These are phyloP conservation scores for Solanum rostratum DNA, from an alignment of 257 asterid species.

Conservation along the genomic window DNA sequence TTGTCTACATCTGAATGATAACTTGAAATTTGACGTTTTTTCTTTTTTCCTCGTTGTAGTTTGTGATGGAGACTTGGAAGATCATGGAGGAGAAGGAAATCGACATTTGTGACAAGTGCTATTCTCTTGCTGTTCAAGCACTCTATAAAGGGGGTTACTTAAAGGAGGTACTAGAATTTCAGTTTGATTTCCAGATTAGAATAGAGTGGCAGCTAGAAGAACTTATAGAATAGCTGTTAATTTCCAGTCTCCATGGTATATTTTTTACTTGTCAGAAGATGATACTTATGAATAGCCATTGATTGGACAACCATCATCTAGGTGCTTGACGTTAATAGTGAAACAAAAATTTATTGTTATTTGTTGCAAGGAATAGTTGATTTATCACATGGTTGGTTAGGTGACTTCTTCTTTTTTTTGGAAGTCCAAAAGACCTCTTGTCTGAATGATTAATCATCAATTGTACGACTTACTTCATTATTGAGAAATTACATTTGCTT, in stretches of 20 bases:
- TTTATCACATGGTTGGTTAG: background rate
- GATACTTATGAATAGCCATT: background rate
- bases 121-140: too few species aligned
- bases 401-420: background rate
- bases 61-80: conserved; percentile 69
- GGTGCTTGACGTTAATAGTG: background rate
- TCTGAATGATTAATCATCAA: background rate
- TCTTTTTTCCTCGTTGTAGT: conserved; percentile 39
- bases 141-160: too few species aligned
- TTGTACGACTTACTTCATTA: background rate
- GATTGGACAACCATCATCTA: background rate
- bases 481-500: background rate
- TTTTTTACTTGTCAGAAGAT: background rate
- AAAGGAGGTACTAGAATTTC: conserved; percentile 41
- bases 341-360: too few species aligned
- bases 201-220: background rate
- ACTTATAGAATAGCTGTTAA: background rate
- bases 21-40: background rate
- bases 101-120: too few species aligned
- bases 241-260: background rate
- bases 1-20: background rate
- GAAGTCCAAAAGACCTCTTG: background rate
- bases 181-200: background rate
- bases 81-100: conserved; percentile 57
- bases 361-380: too few species aligned